These are phyloP conservation scores for Poa pratensis DNA, from an alignment of 176 grass and related monocot genomes.

Conservation along the genomic window DNA sequence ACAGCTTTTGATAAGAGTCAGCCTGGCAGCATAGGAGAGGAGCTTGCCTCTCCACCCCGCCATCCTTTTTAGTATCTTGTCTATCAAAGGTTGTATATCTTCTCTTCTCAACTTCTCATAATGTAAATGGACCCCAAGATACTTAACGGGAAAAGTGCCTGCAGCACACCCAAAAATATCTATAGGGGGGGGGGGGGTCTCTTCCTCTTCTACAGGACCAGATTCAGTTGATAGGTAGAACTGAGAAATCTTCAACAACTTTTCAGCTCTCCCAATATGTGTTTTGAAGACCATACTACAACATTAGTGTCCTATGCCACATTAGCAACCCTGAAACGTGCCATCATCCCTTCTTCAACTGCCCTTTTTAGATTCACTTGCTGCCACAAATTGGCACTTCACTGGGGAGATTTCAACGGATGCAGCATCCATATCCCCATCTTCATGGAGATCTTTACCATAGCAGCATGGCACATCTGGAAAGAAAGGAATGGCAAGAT, in stretches of 20 bases:
- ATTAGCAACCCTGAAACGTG: neutral
- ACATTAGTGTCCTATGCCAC: neutral
- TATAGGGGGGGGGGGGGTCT: no score
- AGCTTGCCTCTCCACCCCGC: no score
- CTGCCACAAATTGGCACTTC: conserved; percentile 1
- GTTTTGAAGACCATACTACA: conserved; percentile 23
- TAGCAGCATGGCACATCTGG: neutral
- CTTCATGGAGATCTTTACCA: conserved; percentile 7
- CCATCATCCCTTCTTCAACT: neutral
- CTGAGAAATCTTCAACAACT: conserved; percentile 39
- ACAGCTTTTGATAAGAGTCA: no score
- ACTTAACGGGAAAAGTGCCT: no score
- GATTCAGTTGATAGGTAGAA: conserved; percentile 39
- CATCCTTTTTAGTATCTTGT: no score
- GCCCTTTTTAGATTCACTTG: neutral
- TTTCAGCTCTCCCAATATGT: conserved; percentile 27
- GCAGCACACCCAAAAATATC: no score
- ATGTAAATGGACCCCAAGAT: no score
- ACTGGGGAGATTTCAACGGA: neutral
- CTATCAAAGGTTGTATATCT: no score
- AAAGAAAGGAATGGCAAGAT: neutral
- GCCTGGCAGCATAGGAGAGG: no score
- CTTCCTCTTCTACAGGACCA: no score
- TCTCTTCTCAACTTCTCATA: no score
- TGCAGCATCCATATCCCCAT: neutral